Evolutionary conservation across 768 basidiomycete genomes (phyloP), one percentile per base, ranked within the genome.

Genomic region (Leccinum rimulosum): DNA sequence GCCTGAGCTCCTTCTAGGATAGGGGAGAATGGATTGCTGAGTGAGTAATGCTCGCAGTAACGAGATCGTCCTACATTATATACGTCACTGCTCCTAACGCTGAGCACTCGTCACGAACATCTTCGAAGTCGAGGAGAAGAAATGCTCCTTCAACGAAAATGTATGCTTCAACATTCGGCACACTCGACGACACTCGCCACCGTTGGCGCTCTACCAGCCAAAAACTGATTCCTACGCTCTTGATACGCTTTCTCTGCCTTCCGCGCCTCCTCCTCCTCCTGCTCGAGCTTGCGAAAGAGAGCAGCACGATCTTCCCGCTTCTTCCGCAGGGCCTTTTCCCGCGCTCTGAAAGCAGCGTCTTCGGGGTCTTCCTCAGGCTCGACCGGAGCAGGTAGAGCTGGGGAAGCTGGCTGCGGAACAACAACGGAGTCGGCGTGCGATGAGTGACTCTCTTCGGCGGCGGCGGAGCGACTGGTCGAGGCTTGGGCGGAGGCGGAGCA

Each of bases 311-410:
- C 92, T 64, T 88, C 88, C 3, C 84, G 82, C 61, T 86, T 86
- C 70, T 87, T 89, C 52, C 79, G 79, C n/a, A 94, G 67, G 3
- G 81, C 82, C 60, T 82, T 88, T 70, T 94, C 89, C 12, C 88
- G 82, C 11, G 79, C 83, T 55, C 80, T 81, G 10, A 97, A 69
- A 15, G 76, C 79, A 47, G 81, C 84, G 62, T 97, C 95, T 70
- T 94, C 93, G 0, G 85, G 85, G 63, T 95, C 93, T 47, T 86
- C 79, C 58, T 80, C 75, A 2, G 81, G 82, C 19, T 58, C 77
- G 4, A 70, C 69, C 0, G 84, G 68, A 7, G 68, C 70, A 28
- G 67, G 62, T 11, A 72, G 49, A 31, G 47, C 66, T 2, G 64
- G 62, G 0, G 70, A 36, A 19, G 59, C 55, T 10, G 70, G 56